Evolutionary conservation across 2,329 filamentous ascomycete species (phyloP).

Genomic region (Dactylellina parvicollis): DNA sequence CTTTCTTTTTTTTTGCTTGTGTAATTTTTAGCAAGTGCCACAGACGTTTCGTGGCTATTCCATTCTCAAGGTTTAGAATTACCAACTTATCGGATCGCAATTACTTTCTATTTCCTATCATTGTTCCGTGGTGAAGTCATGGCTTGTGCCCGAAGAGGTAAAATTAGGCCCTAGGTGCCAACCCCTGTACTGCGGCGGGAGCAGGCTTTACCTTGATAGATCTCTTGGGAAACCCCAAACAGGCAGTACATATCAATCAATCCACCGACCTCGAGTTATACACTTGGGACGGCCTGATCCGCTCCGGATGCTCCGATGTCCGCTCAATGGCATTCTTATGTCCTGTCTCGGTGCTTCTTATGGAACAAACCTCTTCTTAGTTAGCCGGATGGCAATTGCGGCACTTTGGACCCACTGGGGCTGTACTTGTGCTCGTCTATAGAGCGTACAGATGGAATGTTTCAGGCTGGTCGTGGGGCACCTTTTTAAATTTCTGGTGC

Average conservation of each 20-base stretch:
- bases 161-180: not conserved
- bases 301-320: conserved; percentile 6
- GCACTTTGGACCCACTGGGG: too few species aligned
- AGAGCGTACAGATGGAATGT: too few species aligned
- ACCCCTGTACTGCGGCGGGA: not conserved
- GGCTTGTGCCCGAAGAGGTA: not conserved
- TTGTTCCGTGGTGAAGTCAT: not conserved
- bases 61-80: not conserved
- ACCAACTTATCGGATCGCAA: not conserved
- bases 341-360: too few species aligned
- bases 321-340: not conserved
- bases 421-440: too few species aligned
- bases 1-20: not conserved
- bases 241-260: conserved; percentile 13
- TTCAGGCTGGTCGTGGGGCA: too few species aligned
- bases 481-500: too few species aligned
- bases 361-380: too few species aligned
- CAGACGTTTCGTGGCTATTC: not conserved
- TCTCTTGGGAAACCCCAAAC: conserved; percentile 6
- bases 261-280: not conserved
- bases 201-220: conserved; percentile 19
- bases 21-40: conserved; percentile 22
- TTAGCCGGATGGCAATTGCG: too few species aligned
- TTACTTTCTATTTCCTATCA: not conserved
- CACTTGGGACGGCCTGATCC: conserved; percentile 4